Percentiles rank a stretch among this genome's conserved stretches.
Conservation (phyloP, 192 early-diverging fungal species). For the Podila horticola region DNA sequence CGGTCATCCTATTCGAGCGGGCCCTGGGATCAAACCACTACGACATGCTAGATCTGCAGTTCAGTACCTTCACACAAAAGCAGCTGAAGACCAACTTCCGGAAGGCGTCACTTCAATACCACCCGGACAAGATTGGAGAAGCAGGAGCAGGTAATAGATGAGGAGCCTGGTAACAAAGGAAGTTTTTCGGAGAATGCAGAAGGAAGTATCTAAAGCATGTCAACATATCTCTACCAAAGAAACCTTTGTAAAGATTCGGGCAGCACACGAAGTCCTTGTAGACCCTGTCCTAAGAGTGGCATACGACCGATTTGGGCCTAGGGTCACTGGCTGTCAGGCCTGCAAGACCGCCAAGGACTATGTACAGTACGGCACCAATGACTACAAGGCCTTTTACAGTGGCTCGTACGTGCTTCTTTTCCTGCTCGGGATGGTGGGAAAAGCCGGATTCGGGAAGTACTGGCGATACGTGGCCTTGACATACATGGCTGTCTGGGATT, state of each 20-base stretch:
- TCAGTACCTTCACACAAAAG: conserved; percentile 10
- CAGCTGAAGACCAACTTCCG: conserved; percentile 18
- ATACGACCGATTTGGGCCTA: conserved; percentile 18
- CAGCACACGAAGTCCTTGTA: conserved; percentile 9
- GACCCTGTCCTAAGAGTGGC: conserved; percentile 8
- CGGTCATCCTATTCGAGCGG: background rate
- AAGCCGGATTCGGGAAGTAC: conserved; percentile 7
- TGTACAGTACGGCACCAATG: background rate
- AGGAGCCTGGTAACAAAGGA: background rate
- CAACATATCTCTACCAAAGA: background rate
- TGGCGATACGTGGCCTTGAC: conserved; percentile 8
- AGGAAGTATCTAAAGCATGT: too few species aligned
- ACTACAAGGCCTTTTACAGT: background rate
- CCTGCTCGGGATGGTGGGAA: background rate
- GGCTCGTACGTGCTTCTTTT: background rate
- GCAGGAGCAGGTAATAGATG: conserved; percentile 18
- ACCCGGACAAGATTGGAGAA: conserved; percentile 26
- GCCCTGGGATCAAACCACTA: conserved; percentile 7
- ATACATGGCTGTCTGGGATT: background rate
- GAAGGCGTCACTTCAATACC: conserved; percentile 19
- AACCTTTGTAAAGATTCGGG: conserved; percentile 16
- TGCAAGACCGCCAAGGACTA: conserved; percentile 25
- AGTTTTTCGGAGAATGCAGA: too few species aligned
- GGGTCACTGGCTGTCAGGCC: background rate
- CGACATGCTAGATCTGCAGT: conserved; percentile 1